phyloP scores from a whole-genome alignment of 2,329 filamentous ascomycete species.

The Sporothrix brasiliensis region DNA sequence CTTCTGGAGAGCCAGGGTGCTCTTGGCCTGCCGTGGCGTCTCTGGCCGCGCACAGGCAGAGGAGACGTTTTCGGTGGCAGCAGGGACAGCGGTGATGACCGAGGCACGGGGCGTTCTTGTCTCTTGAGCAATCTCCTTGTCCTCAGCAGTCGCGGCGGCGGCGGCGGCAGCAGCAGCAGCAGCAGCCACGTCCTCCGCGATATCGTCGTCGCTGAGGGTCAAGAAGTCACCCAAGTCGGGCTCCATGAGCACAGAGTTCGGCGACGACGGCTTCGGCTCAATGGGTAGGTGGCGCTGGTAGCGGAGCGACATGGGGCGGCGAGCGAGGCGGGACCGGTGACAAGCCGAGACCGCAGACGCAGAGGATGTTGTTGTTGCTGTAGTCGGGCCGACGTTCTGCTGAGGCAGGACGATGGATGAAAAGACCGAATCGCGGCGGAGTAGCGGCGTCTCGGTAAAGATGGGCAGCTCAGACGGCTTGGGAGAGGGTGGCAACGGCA shows the following conservation, averaged over 20 bases:
- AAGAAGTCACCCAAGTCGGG: slow-evolving; percentile 59
- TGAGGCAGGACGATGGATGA: slow-evolving; percentile 26
- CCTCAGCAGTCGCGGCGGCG: not conserved
- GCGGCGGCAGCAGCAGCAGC: not conserved
- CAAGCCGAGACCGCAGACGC: slow-evolving; percentile 25
- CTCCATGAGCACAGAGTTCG: slow-evolving; percentile 51
- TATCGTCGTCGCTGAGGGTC: slow-evolving; percentile 59
- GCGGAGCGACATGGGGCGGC: slow-evolving; percentile 32
- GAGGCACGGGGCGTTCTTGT: slow-evolving; percentile 46
- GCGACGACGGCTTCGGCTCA: slow-evolving; percentile 36
- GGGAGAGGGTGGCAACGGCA: not conserved
- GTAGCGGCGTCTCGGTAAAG: slow-evolving; percentile 18
- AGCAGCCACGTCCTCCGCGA: slow-evolving; percentile 50
- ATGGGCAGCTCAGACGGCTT: not conserved
- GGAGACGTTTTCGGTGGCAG: not conserved
- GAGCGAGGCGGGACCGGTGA: slow-evolving; percentile 34
- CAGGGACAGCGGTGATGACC: slow-evolving; percentile 30
- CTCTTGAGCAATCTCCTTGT: not conserved
- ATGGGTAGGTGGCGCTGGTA: slow-evolving; percentile 32
- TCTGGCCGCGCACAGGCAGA: not conserved
- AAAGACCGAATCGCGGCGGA: slow-evolving; percentile 14
- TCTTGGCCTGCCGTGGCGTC: slow-evolving; percentile 14
- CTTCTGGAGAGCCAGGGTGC: slow-evolving; percentile 16
- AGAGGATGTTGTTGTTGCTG: slow-evolving; percentile 6
- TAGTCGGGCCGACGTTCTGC: not conserved